Percentiles rank a stretch among this genome's conserved stretches.
These are phyloP conservation scores for Kwoniella sp. DNA, from an alignment of 768 basidiomycete species.

Conservation along the genomic window DNA sequence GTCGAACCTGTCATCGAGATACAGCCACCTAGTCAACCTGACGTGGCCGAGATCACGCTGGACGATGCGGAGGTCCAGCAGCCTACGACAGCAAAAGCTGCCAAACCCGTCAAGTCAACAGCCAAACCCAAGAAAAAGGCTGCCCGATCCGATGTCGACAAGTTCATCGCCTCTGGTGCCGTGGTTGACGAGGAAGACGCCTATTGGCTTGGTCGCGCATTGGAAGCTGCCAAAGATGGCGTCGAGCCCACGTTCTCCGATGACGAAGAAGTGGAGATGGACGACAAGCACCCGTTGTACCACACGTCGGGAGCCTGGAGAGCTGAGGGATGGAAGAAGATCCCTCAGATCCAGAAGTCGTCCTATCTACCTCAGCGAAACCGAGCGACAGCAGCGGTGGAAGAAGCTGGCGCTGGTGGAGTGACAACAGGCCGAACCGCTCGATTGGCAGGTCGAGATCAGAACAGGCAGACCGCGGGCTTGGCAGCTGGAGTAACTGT, in stretches of 20 bases:
- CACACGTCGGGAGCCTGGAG: slow-evolving; percentile 85
- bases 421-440: slow-evolving; percentile 66
- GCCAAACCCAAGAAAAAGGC: slow-evolving; percentile 30
- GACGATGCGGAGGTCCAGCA: slow-evolving; percentile 12
- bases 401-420: slow-evolving; percentile 58
- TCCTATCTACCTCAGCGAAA: slow-evolving; percentile 81
- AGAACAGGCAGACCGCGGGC: slow-evolving; percentile 68
- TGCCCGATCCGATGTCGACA: slow-evolving; percentile 34
- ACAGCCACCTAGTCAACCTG: slow-evolving; percentile 19
- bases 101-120: slow-evolving; percentile 7
- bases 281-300: slow-evolving; percentile 55
- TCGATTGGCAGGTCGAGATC: slow-evolving; percentile 90
- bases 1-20: slow-evolving; percentile 20
- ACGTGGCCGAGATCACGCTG: slow-evolving; percentile 36
- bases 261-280: slow-evolving; percentile 29
- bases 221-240: slow-evolving; percentile 43
- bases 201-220: slow-evolving; percentile 63
- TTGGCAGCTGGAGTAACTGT: slow-evolving; percentile 60
- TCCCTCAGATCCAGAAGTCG: slow-evolving; percentile 86
- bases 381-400: slow-evolving; percentile 46
- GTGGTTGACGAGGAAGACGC: slow-evolving; percentile 88
- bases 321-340: slow-evolving; percentile 94
- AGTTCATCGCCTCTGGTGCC: slow-evolving; percentile 62
- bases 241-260: slow-evolving; percentile 32
- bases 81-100: background rate